Evolutionary conservation across 441 rosid genomes (phyloP).

Genomic region (Euphorbia celastroides): DNA sequence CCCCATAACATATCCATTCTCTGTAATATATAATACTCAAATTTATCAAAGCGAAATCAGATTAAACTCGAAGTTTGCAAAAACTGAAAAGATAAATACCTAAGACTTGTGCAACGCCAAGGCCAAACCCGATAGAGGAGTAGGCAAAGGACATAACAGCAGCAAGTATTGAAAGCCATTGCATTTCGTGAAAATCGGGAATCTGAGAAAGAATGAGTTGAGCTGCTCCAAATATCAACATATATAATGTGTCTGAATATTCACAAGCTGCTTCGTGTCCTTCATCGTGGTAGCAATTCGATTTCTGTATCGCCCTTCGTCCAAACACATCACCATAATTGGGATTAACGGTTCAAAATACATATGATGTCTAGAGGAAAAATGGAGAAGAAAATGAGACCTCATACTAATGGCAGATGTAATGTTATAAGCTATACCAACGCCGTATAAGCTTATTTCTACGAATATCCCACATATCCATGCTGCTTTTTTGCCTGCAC

Average conservation of each 20-base stretch:
- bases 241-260: slow-evolving; percentile 30
- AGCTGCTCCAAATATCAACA: slow-evolving; percentile 44
- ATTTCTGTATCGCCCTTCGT: slow-evolving; percentile 53
- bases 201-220: slow-evolving; percentile 51
- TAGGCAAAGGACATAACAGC: slow-evolving; percentile 64
- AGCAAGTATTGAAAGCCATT: slow-evolving; percentile 51
- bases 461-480: slow-evolving; percentile 25
- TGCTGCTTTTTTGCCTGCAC: slow-evolving; percentile 35
- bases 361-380: not conserved
- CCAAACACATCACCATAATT: not conserved
- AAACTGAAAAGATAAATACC: slow-evolving; percentile 24
- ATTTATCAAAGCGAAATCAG: not conserved
- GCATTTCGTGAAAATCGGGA: slow-evolving; percentile 52
- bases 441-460: slow-evolving; percentile 30
- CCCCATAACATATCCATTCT: slow-evolving; percentile 38
- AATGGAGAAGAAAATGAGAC: slow-evolving; percentile 10
- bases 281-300: slow-evolving; percentile 53
- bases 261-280: slow-evolving; percentile 50
- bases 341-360: no score
- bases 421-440: slow-evolving; percentile 38
- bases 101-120: slow-evolving; percentile 45
- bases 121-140: slow-evolving; percentile 52
- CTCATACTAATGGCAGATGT: slow-evolving; percentile 47
- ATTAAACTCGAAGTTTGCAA: no score
- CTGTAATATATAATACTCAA: slow-evolving; percentile 15